Evolutionary conservation across 1,139 yeast species (phyloP).

Genomic region (Geotrichum reessii): DNA sequence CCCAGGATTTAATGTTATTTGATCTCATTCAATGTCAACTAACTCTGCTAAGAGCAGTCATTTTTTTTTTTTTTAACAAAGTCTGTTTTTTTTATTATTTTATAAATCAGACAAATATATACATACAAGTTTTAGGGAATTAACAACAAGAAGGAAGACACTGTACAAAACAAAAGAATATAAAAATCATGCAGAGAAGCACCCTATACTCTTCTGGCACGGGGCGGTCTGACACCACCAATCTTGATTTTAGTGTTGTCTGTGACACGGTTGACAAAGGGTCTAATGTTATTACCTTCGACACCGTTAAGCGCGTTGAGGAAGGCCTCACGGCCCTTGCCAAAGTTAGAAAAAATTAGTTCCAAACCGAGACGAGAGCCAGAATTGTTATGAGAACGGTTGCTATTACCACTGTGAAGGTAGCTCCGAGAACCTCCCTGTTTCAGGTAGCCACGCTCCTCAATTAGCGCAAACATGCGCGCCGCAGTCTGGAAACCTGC

Average conservation of each 20-base stretch:
- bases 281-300: constrained; percentile 70
- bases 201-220: constrained; percentile 64
- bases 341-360: constrained; percentile 70
- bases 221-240: constrained; percentile 89
- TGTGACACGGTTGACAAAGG: constrained; percentile 58
- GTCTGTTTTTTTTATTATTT: background rate
- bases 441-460: constrained; percentile 45
- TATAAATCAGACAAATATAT: background rate
- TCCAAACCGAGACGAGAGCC: constrained; percentile 39
- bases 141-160: background rate
- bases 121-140: background rate
- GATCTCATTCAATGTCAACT: too few relatives aligned
- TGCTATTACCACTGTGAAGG: background rate
- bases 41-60: too few relatives aligned
- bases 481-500: constrained; percentile 87
- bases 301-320: constrained; percentile 79
- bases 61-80: too few relatives aligned
- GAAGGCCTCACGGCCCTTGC: constrained; percentile 87
- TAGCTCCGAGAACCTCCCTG: constrained; percentile 16
- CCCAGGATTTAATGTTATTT: constrained; percentile 13
- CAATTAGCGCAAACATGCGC: constrained; percentile 64
- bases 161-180: background rate
- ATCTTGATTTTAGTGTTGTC: constrained; percentile 79
- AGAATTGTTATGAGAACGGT: background rate
- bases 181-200: background rate